phyloP scores from a whole-genome alignment of 2,329 filamentous ascomycete genomes.

The Xylariaceae sp. region DNA sequence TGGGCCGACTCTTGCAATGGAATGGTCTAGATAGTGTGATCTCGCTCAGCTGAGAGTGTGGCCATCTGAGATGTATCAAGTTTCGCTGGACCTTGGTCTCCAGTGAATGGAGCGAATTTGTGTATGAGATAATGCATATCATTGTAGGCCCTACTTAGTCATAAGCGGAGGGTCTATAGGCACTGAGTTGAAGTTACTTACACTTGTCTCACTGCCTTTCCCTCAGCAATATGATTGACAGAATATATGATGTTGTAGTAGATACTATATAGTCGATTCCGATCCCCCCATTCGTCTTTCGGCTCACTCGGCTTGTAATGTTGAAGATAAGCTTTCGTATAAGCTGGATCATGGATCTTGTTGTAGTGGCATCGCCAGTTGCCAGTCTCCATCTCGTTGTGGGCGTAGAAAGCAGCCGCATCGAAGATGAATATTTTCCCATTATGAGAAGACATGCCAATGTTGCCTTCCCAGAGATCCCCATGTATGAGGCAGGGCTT shows the following conservation, averaged over 20 bases:
- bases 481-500: neutral
- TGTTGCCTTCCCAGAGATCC: slow-evolving; percentile 3
- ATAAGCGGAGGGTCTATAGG: neutral
- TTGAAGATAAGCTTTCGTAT: neutral
- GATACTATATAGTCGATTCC: neutral
- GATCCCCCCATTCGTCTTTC: neutral
- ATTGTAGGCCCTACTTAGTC: neutral
- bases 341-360: neutral
- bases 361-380: neutral
- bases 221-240: neutral
- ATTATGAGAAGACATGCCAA: neutral
- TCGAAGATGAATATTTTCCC: neutral
- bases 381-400: neutral
- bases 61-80: neutral
- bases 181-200: neutral
- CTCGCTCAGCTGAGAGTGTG: neutral
- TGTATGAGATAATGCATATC: neutral
- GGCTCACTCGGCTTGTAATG: neutral
- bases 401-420: neutral
- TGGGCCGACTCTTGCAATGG: neutral
- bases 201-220: neutral
- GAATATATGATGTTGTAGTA: slow-evolving; percentile 4
- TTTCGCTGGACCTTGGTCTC: neutral
- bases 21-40: neutral
- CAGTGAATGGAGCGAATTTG: neutral